Evolutionary conservation across 139 green algal species (phyloP).

Genomic region (Asterochloris sp.): DNA sequence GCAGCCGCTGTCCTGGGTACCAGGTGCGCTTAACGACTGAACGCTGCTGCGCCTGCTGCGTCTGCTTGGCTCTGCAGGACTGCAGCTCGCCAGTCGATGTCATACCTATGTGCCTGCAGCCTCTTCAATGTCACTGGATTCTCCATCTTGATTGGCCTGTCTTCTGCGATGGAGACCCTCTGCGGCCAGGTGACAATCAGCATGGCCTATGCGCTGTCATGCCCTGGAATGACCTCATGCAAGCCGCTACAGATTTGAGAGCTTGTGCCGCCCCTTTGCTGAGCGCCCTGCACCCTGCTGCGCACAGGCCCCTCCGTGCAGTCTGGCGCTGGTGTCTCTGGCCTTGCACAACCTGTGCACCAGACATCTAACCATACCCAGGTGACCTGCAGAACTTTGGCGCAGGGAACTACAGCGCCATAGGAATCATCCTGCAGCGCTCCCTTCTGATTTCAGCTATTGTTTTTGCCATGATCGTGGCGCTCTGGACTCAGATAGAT

Average conservation of each 20-base stretch:
- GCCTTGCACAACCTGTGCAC: background rate
- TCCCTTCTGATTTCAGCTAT: constrained; percentile 53
- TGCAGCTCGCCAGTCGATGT: too few species aligned
- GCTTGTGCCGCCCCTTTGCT: background rate
- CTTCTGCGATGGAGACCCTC: constrained; percentile 69
- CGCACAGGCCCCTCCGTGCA: too few species aligned
- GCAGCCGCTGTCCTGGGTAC: constrained; percentile 48
- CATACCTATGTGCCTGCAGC: too few species aligned
- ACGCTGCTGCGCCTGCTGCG: too few species aligned
- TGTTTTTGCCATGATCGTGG: constrained; percentile 31
- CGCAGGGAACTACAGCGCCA: constrained; percentile 50
- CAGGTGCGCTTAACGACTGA: background rate
- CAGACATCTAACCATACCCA: background rate
- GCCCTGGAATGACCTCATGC: too few species aligned
- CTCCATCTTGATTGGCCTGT: constrained; percentile 45
- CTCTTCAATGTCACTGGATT: constrained; percentile 74
- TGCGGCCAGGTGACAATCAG: constrained; percentile 44
- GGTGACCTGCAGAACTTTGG: constrained; percentile 45
- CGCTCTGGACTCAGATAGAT: constrained; percentile 51
- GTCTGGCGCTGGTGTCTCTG: background rate
- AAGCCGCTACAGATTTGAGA: background rate
- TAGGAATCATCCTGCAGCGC: constrained; percentile 64
- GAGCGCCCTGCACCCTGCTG: background rate
- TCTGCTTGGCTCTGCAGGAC: too few species aligned
- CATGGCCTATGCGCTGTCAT: background rate